phyloP scores from a whole-genome alignment of 768 basidiomycete species.

The Tylopilus rubrobrunneus region DNA sequence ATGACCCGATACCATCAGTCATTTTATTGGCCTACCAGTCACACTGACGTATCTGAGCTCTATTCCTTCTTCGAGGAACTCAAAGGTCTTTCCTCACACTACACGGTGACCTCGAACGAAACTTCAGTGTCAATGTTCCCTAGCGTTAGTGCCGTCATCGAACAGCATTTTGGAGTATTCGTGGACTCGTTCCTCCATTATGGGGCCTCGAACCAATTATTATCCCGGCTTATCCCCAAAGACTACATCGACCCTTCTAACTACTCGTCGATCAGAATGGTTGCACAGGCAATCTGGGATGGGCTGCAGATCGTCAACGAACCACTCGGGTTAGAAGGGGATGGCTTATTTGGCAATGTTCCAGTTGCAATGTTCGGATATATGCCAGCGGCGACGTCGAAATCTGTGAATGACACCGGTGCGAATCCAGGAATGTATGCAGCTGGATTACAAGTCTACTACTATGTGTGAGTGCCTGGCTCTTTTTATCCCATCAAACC shows the following conservation, averaged over 20 bases:
- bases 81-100: constrained; percentile 4
- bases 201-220: constrained; percentile 9
- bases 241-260: constrained; percentile 12
- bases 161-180: constrained; percentile 4
- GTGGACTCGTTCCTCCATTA: constrained; percentile 9
- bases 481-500: not conserved
- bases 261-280: constrained; percentile 9
- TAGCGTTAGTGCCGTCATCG: constrained; percentile 5
- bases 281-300: constrained; percentile 17
- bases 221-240: constrained; percentile 20
- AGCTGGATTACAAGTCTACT: constrained; percentile 14
- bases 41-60: constrained; percentile 5
- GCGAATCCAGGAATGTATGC: constrained; percentile 17
- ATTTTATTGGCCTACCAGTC: constrained; percentile 12
- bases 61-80: constrained; percentile 19
- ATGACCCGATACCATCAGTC: not conserved
- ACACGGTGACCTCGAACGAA: constrained; percentile 12
- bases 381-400: constrained; percentile 5
- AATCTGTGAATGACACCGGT: constrained; percentile 4
- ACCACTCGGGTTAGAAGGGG: not conserved
- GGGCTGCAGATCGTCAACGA: constrained; percentile 14
- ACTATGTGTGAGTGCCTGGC: constrained; percentile 5
- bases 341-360: not conserved
- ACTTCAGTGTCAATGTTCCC: constrained; percentile 14
- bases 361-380: not conserved